These are phyloP conservation scores for Forsythia suspensa DNA, from an alignment of 257 asterid species.

Conservation along the genomic window DNA sequence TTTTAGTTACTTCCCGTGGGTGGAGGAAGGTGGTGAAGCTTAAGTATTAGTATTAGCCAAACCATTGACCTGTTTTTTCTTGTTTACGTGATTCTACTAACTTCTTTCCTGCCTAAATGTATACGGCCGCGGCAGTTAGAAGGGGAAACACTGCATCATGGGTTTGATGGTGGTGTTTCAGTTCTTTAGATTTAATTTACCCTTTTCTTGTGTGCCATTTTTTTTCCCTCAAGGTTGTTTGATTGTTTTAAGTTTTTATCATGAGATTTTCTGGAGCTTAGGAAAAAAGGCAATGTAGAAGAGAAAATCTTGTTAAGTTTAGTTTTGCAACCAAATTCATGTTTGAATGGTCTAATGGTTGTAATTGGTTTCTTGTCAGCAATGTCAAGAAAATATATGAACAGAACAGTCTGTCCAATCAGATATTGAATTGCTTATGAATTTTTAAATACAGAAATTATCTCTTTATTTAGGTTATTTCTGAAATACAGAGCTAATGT, in stretches of 20 bases:
- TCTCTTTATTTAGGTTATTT: background rate
- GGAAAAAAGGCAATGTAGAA: slow-evolving; percentile 19
- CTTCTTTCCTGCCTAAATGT: slow-evolving; percentile 32
- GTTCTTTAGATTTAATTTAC: slow-evolving; percentile 17
- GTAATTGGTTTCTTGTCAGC: slow-evolving; percentile 11
- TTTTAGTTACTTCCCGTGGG: slow-evolving; percentile 33
- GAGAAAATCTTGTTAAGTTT: slow-evolving; percentile 9
- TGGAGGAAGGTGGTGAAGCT: slow-evolving; percentile 49
- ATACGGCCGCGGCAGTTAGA: slow-evolving; percentile 38
- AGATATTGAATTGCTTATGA: slow-evolving; percentile 6
- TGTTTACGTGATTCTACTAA: slow-evolving; percentile 20
- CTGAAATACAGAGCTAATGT: background rate
- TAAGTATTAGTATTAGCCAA: slow-evolving; percentile 38
- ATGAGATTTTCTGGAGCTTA: slow-evolving; percentile 22
- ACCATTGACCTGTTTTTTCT: slow-evolving; percentile 29
- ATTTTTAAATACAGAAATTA: slow-evolving; percentile 2
- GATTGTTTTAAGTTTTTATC: slow-evolving; percentile 15
- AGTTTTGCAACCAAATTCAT: background rate
- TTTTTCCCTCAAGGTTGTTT: slow-evolving; percentile 9
- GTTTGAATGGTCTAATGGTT: slow-evolving; percentile 9
- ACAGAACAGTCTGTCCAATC: slow-evolving; percentile 12
- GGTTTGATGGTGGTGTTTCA: slow-evolving; percentile 26
- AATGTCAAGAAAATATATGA: slow-evolving; percentile 20
- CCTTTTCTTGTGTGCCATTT: slow-evolving; percentile 12
- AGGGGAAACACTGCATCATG: slow-evolving; percentile 31